Percentiles rank a stretch among this genome's conserved stretches.
Evolutionary conservation across 306 rosid species (phyloP).

Genomic region (Lathyrus tuberosus): DNA sequence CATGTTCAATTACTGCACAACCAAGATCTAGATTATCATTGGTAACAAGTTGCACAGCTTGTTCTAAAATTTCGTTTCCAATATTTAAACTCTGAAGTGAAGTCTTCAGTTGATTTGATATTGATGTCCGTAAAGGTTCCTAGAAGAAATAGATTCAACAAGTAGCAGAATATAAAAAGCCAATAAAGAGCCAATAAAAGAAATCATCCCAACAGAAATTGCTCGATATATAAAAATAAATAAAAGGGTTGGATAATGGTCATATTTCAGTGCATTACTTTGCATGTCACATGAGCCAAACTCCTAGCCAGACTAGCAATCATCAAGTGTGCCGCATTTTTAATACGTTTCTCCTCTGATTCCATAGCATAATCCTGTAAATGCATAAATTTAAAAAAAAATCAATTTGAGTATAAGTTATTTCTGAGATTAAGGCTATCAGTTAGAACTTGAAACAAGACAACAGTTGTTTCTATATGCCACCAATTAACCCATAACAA

Average conservation of each 20-base stretch:
- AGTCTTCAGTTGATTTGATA: slow-evolving; percentile 79
- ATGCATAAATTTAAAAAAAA: slow-evolving; percentile 31
- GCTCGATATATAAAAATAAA: slow-evolving; percentile 11
- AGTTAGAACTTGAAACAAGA: background rate
- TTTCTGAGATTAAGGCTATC: background rate
- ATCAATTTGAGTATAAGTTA: slow-evolving; percentile 18
- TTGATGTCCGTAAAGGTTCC: slow-evolving; percentile 90
- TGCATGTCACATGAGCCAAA: slow-evolving; percentile 98
- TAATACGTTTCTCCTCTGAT: slow-evolving; percentile 91
- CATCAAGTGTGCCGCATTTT: slow-evolving; percentile 97
- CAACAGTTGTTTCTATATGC: background rate
- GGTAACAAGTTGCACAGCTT: slow-evolving; percentile 92
- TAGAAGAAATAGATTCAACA: slow-evolving; percentile 40
- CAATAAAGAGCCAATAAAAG: background rate
- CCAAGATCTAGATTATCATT: slow-evolving; percentile 99
- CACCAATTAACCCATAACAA: background rate
- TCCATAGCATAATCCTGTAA: slow-evolving; percentile 97
- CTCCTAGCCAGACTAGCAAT: slow-evolving; percentile 98
- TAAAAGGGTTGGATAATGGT: background rate
- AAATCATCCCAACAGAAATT: background rate
- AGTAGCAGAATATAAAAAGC: slow-evolving; percentile 17
- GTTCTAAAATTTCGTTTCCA: slow-evolving; percentile 78
- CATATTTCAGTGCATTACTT: slow-evolving; percentile 54
- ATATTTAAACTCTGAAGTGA: slow-evolving; percentile 72
- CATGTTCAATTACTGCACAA: slow-evolving; percentile 94